These are phyloP conservation scores for Umbelopsis ramanniana DNA, from an alignment of 192 early-diverging fungal genomes.

Conservation along the genomic window DNA sequence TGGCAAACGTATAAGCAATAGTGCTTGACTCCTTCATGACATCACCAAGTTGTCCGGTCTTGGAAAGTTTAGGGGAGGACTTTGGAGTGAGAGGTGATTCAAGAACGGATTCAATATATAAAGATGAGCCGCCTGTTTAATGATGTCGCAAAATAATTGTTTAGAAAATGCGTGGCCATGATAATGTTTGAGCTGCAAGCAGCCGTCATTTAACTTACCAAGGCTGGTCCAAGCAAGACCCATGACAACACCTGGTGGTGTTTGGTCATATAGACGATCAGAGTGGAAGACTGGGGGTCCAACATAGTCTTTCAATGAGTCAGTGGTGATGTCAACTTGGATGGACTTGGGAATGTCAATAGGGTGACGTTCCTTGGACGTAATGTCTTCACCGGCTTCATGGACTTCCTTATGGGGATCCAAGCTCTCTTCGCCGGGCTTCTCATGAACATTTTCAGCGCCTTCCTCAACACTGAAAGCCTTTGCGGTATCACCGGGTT, in stretches of 20 bases:
- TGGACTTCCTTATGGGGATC: constrained; percentile 32
- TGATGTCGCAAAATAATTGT: neutral
- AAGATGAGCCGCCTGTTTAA: constrained; percentile 74
- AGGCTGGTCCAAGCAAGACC: constrained; percentile 97
- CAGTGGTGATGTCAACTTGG: constrained; percentile 66
- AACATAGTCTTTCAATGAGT: constrained; percentile 90
- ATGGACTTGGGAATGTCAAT: constrained; percentile 57
- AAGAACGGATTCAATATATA: constrained; percentile 95
- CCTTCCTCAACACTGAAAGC: constrained; percentile 21
- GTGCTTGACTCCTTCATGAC: constrained; percentile 98
- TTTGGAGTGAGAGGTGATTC: constrained; percentile 71
- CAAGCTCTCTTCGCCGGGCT: constrained; percentile 36
- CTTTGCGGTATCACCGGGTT: constrained; percentile 25
- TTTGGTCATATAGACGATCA: constrained; percentile 90
- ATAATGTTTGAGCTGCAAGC: no score
- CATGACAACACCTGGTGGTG: constrained; percentile 96
- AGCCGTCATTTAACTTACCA: constrained; percentile 58
- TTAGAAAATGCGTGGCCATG: neutral
- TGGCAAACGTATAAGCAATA: constrained; percentile 97
- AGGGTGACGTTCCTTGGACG: constrained; percentile 44
- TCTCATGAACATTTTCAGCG: constrained; percentile 38
- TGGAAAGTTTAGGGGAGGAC: constrained; percentile 65
- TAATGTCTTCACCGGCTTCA: constrained; percentile 34
- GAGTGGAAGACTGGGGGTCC: constrained; percentile 86
- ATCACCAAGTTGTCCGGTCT: constrained; percentile 96